Evolutionary conservation across 768 basidiomycete genomes (phyloP), one percentile per base, ranked within the genome.

Genomic region (Tulasnella sp.): DNA sequence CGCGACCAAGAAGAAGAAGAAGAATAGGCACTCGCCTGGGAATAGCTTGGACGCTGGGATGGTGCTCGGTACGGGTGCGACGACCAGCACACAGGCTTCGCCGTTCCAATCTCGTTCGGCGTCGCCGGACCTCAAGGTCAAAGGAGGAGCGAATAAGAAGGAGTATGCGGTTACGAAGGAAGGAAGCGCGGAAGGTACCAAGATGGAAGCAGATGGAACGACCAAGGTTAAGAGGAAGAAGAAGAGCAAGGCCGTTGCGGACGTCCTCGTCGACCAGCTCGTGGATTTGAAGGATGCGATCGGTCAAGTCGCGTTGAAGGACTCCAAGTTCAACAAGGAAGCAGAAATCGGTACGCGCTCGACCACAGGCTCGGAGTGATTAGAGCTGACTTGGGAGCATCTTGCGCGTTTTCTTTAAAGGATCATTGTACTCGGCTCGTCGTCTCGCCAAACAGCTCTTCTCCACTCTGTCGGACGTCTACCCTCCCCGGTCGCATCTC

Each of bases 401-500:
- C 74, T 40, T 42, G 29, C 22, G 38, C 22, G 31, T 17, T 45
- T 25, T 29, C 2, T n/a, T 0, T 37, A 22, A 22, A 78, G 77
- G 77, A 31, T 78, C 86, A 19, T 81, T 91, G 73, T 83, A 87
- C 78, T 92, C 91, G 12, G 91, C 91, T 3, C 84, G 91, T 75
- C 86, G 85, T 78, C 82, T 93, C 42, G 91, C 91, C 2, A 85
- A 87, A 76, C 91, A 92, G 81, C 81, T 93, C 72, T 93, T 92
- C 79, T 84, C 86, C 75, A 83, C 87, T 8, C 82, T 93, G 52
- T 90, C 86, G 74, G 86, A 88, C 71, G 88, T 88, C 1, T 84
- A 85, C 77, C 90, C 91, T 19, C 85, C 88, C 39, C 83, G 91
- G 74, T 84, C 86, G 31, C 86, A 91, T 82, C 85, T 93, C 36